phyloP scores from a whole-genome alignment of 116 monocot species.

The Trichopus zeylanicus region DNA sequence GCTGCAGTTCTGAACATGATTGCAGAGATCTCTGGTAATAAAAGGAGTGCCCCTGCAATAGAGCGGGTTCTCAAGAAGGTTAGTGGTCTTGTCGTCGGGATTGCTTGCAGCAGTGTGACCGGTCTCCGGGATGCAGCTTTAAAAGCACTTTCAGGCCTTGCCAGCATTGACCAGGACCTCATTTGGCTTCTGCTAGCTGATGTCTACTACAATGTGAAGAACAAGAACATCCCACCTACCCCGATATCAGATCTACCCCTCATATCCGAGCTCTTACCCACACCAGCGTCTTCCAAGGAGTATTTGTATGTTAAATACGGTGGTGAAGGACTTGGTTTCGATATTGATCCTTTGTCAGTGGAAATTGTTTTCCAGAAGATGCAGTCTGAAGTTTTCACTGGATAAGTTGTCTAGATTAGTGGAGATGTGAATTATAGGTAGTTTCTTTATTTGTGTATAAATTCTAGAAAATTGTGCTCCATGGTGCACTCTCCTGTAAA shows the following conservation, averaged over 20 bases:
- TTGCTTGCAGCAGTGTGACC: constrained; percentile 55
- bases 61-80: constrained; percentile 65
- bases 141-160: constrained; percentile 57
- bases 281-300: constrained; percentile 47
- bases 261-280: constrained; percentile 47
- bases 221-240: constrained; percentile 20
- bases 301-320: constrained; percentile 69
- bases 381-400: constrained; percentile 12
- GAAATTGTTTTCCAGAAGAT: constrained; percentile 53
- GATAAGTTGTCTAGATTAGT: too few relatives aligned
- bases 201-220: constrained; percentile 57
- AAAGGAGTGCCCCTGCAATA: constrained; percentile 54
- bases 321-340: constrained; percentile 48
- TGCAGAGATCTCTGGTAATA: constrained; percentile 45
- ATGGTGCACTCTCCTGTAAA: too few relatives aligned
- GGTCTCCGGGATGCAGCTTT: constrained; percentile 59
- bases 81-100: constrained; percentile 72
- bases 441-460: too few relatives aligned
- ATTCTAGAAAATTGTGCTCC: too few relatives aligned
- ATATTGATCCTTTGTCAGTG: constrained; percentile 47
- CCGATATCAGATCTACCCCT: constrained; percentile 21
- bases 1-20: constrained; percentile 66
- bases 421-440: too few relatives aligned
- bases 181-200: constrained; percentile 91
- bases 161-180: constrained; percentile 66